These are phyloP conservation scores for Lophiotrema nucula DNA, from an alignment of 495 filamentous ascomycete genomes.

Conservation along the genomic window DNA sequence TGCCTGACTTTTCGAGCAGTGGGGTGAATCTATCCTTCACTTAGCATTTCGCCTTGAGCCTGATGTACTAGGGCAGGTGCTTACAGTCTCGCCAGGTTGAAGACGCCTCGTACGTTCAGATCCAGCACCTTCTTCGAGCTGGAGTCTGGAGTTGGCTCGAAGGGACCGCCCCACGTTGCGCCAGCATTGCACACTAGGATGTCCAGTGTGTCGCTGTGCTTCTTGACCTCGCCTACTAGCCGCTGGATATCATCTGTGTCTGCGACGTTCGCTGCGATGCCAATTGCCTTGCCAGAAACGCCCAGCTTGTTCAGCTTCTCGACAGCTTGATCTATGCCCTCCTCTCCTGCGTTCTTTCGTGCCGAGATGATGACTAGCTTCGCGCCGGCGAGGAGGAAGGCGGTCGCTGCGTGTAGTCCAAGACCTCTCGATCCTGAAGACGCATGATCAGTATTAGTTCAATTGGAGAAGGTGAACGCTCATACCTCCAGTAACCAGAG, in stretches of 20 bases:
- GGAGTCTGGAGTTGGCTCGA: slow-evolving; percentile 46
- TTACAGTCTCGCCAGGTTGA: slow-evolving; percentile 38
- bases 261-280: slow-evolving; percentile 46
- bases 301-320: slow-evolving; percentile 43
- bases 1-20: slow-evolving; percentile 39
- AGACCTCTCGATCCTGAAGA: slow-evolving; percentile 44
- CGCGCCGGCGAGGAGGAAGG: slow-evolving; percentile 45
- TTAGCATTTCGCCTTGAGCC: neutral
- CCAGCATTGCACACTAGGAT: slow-evolving; percentile 48
- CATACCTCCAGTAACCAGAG: slow-evolving; percentile 45
- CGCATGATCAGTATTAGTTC: neutral
- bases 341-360: slow-evolving; percentile 39
- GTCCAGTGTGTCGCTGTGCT: slow-evolving; percentile 40
- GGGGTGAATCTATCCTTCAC: slow-evolving; percentile 36
- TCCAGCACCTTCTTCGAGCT: slow-evolving; percentile 44
- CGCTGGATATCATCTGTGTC: slow-evolving; percentile 42
- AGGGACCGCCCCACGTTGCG: slow-evolving; percentile 45
- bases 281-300: slow-evolving; percentile 43
- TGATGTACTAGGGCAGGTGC: neutral
- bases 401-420: slow-evolving; percentile 46
- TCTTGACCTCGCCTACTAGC: slow-evolving; percentile 41
- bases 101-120: slow-evolving; percentile 47
- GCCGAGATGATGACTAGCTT: slow-evolving; percentile 45
- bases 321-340: slow-evolving; percentile 46
- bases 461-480: too few relatives aligned